Base-by-base conservation (phyloP, 345 rosid species). In the Gossypium anomalum region DNA sequence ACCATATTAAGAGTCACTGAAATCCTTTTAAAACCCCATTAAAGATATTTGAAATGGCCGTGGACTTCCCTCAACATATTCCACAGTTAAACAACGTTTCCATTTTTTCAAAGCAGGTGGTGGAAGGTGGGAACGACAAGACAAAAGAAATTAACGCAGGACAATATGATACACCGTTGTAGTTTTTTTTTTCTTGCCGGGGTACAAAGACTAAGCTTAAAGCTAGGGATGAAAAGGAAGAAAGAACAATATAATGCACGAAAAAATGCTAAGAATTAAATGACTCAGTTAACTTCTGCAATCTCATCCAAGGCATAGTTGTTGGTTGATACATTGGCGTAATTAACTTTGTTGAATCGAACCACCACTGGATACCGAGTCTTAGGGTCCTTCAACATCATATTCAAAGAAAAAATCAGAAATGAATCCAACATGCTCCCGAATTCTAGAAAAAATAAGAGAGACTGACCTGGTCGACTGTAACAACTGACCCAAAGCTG, bases 271-370 rank as follows among this genome's bases (percentile, higher is more conserved):
- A 34, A 34, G 7, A 34, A 34, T 4, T 34, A 34, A 13, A 16
- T 13, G 38, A 77, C 71, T 86, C 84, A 85, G 87, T 89, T 80
- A 34, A 87, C 86, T 85, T 90, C 97, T 71, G 76, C 91, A 22
- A 92, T 84, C 85, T 92, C 98, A 75, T 92, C 97, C 93, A 94
- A 78, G 23, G 97, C 92, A 17, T 92, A 94, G 88, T 92, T 92
- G 88, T 94, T 94, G 61, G 98, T 94, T 16, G 97, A 94, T 83
- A 94, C 89, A 83, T 89, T 94, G 3, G 93, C 98, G 67, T 90
- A 90, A 75, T 94, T 90, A 76, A 94, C 97, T 77, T 94, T 94
- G 70, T 86, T 53, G 83, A 94, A 92, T 79, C 97, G 88, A 78
- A 94, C 98, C 81, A 92, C 98, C 20, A 94, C 98, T 4, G 97